Evolutionary conservation across 1,284 basidiomycete species (phyloP).

Genomic region (Clitocybe nebularis): DNA sequence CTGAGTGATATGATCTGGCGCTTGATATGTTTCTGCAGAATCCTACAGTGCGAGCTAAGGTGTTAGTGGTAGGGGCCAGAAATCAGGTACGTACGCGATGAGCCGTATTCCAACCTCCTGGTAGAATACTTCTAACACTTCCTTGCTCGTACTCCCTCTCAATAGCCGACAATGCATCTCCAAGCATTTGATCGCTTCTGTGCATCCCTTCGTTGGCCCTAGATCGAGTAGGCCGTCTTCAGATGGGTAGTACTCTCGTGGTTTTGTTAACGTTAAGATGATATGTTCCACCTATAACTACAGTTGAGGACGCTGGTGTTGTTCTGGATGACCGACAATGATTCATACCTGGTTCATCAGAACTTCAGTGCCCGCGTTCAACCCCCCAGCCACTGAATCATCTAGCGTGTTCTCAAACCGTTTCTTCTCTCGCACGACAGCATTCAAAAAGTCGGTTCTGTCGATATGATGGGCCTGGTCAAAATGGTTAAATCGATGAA

Average conservation of each 20-base stretch:
- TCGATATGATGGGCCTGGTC: conserved; percentile 82
- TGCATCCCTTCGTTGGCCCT: conserved; percentile 83
- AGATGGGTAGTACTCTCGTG: conserved; percentile 87
- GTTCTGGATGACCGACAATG: too few relatives aligned
- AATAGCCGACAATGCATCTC: conserved; percentile 88
- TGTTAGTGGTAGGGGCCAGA: too few relatives aligned
- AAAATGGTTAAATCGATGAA: background rate
- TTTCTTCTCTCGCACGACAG: conserved; percentile 94
- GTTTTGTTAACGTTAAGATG: conserved; percentile 77
- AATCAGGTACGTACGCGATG: conserved; percentile 59
- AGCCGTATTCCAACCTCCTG: conserved; percentile 94
- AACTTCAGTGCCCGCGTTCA: conserved; percentile 94
- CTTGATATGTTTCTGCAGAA: conserved; percentile 95
- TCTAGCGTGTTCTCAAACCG: conserved; percentile 89
- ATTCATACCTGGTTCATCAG: conserved; percentile 86
- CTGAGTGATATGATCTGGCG: conserved; percentile 91
- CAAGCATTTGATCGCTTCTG: conserved; percentile 81
- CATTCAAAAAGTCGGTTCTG: conserved; percentile 89
- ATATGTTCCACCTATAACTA: conserved; percentile 96
- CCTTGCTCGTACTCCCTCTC: conserved; percentile 91
- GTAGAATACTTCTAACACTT: conserved; percentile 96
- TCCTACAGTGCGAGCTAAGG: conserved; percentile 44
- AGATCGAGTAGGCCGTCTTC: conserved; percentile 75
- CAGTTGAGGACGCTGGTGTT: too few relatives aligned
- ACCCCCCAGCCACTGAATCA: conserved; percentile 87